Evolutionary conservation across 148 eudicot species (phyloP), one percentile per base, ranked within the genome.

Genomic region (Persicaria maculosa): DNA sequence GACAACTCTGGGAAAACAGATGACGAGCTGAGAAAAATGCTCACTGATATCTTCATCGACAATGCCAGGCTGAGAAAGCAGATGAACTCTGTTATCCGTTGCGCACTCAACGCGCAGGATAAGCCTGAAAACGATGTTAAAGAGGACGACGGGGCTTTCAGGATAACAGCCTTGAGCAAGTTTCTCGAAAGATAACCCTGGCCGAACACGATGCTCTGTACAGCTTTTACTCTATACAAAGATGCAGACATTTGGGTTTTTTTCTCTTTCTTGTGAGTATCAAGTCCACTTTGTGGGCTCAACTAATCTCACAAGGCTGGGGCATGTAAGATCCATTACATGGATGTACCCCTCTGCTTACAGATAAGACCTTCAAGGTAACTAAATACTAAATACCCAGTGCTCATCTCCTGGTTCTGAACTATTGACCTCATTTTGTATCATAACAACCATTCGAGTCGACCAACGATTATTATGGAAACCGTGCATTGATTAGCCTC

Each of bases 41-140:
- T 93, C 16, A 76, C 88, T 3, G 86, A 88, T 61, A 79, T 82
- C 71, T 86, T 91, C 71, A 81, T 85, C 5, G 94, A 91, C 76
- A 89, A 88, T 79, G 97, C 94, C 68, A 80, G 77, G 36, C 81
- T 86, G 74, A 88, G 97, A 84, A 91, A 91, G 79, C 92, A 88
- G 78, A 83, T 91, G 53, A 93, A 87, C 72, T 81, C 97, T 40
- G 84, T 86, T 47, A 80, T 90, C 40, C 90, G 88, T 19, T 84
- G 84, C 14, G 80, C 90, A 53, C 83, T 91, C 57, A 75, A 75
- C 50, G 44, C 73, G 5, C 76, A 79, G 40, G 85, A 80, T 72
- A 77, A 82, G 72, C 72, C 82, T 20, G 81, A 82, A 17, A 78
- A 73, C 64, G 84, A 80, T 50, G 91, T 80, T 5, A 78, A 74